Base-by-base conservation (phyloP, 306 rosid species). In the Cyclanthera cordifolia region DNA sequence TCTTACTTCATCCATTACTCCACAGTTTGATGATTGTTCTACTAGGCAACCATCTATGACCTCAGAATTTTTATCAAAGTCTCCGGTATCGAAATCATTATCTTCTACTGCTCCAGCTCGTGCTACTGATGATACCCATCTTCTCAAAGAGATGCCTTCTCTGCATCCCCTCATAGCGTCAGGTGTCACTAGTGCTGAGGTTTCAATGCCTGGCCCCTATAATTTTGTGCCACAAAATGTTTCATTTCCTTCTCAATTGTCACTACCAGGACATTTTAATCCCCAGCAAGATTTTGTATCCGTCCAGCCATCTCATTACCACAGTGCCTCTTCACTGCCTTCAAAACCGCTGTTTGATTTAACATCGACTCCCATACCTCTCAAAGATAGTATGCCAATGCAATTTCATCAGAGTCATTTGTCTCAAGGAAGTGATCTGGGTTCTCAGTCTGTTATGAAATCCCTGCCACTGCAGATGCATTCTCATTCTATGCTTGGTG, bases 281-380 rank as follows among this genome's bases (percentile, higher is more conserved):
- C 75, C 86, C 79, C 82, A 67, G 70, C 81, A 79, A 25, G 84
- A 74, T 78, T 73, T 75, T 1, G 53, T 81, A 19, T 72, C 70
- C 71, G 56, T 15, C 11, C 92, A 87, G 56, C 79, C 75, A 77
- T 55, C 85, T 72, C 91, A 82, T 74, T 80, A 77, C 75, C 71
- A 81, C 51, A 79, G 88, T 90, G 72, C 82, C 52, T 70, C 88
- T 63, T 81, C 86, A 75, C 89, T 77, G 0, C 88, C 88, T 0
- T 88, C 83, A 1, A 89, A 68, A 2, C 79, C 81, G 27, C 14
- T 57, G 17, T 76, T 72, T 80, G 75, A 78, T 79, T 72, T 88
- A 61, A 72, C 73, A 61, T 75, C 73, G 49, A 72, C 63, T 79
- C 57, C 81, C 23, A 84, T 74, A 73, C 74, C 75, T 77, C 70